Evolutionary conservation across 2,329 filamentous ascomycete genomes (phyloP), one percentile per base, ranked within the genome.

Genomic region (Xylaria digitata): DNA sequence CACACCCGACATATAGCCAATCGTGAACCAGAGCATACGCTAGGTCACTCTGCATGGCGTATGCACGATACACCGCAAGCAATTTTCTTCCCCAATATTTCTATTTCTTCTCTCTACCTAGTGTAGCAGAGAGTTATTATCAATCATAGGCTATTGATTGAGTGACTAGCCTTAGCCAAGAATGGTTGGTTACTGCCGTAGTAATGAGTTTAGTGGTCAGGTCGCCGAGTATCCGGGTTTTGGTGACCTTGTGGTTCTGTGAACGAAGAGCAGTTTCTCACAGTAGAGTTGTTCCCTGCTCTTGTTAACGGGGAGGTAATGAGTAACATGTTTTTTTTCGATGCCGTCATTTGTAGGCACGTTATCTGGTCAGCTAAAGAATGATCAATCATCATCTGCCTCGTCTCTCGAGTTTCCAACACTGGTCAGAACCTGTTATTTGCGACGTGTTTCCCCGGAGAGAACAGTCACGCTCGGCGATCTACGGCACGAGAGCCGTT

Each of bases 391-490:
- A 61, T 52, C n/a, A 8, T 37, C 34, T 32, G 23, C 37, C 37
- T 32, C 9, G 23, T 17, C 17, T 40, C 37, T 40, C 8, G 13
- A 15, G 5, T 15, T 13, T 45, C 26, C 2, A 15, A 53, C 58
- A 8, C 46, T 60, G 34, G 34, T 26, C 8, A 13, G 34, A 9
- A 37, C 34, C 34, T 37, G 34, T 32, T 17, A 5, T 19, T 43
- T 53, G 58, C 48, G 34, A 53, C 34, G 37, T 45, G 58, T 52
- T 53, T 26, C 48, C 42, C 17, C n/a, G n/a, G n/a, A 21, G 30
- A 42, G 34, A 60, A 40, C 9, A 63, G 52, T 63, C 43, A 63
- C 45, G 52, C n/a, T 63, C 42, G 52, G 43, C 55, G 43, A 15
- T 26, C 30, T 26, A 23, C 30, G n/a, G 45, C 45, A 42, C 43